These are phyloP conservation scores for Noccaea bulbosa DNA, from an alignment of 345 rosid species.

Conservation along the genomic window DNA sequence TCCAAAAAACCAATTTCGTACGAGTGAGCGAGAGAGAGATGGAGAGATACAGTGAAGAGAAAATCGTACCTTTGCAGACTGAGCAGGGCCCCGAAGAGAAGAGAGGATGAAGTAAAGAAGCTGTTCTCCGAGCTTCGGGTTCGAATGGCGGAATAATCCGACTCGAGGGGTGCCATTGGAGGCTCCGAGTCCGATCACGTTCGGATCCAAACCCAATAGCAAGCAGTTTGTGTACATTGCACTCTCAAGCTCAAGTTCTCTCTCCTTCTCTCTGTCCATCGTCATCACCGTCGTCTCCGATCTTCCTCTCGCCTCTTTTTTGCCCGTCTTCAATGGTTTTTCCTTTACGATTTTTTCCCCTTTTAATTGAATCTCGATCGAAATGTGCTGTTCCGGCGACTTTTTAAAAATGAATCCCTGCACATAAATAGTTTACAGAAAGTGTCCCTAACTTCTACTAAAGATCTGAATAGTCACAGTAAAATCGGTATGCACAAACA, in stretches of 20 bases:
- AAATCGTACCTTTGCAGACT: slow-evolving; percentile 79
- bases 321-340: not conserved
- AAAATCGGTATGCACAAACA: not conserved
- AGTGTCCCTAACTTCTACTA: not conserved
- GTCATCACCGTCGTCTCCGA: slow-evolving; percentile 65
- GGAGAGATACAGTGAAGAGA: slow-evolving; percentile 23
- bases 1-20: slow-evolving; percentile 19
- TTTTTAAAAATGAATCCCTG: slow-evolving; percentile 38
- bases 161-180: slow-evolving; percentile 84
- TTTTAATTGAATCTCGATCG: slow-evolving; percentile 49
- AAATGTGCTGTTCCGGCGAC: slow-evolving; percentile 41
- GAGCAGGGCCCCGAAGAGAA: slow-evolving; percentile 95
- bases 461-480: not conserved
- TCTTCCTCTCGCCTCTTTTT: slow-evolving; percentile 19
- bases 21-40: slow-evolving; percentile 28
- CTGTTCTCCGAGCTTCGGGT: slow-evolving; percentile 99
- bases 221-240: slow-evolving; percentile 99
- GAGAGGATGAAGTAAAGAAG: slow-evolving; percentile 98
- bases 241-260: slow-evolving; percentile 98
- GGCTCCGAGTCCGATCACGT: slow-evolving; percentile 80
- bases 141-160: slow-evolving; percentile 97
- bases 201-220: slow-evolving; percentile 95
- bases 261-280: slow-evolving; percentile 99
- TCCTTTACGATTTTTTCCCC: slow-evolving; percentile 19
- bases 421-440: not conserved